Evolutionary conservation across 2,329 filamentous ascomycete species (phyloP), one percentile per base, ranked within the genome.

Genomic region (Zalaria sp.): DNA sequence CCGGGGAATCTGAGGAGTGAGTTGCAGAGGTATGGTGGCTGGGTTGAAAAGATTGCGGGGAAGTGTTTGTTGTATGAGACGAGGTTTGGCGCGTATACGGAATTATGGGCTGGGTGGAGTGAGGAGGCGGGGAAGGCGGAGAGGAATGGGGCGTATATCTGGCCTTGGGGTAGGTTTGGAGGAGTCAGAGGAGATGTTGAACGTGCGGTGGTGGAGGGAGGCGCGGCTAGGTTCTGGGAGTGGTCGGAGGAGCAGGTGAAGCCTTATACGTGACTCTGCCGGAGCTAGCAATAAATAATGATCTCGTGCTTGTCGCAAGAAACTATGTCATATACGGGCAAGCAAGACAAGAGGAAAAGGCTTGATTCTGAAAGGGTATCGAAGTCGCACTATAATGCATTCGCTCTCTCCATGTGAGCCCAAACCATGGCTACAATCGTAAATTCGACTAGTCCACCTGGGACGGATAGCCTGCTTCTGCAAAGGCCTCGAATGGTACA

Each of bases 221-320:
- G 49, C 28, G 53, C 55, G 37, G 44, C 46, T 46, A 58, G 55
- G 49, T 57, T 67, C 38, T 66, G 60, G 60, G 54, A 58, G 37
- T 65, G 59, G 57, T 62, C 57, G 48, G 62, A 65, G 49, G 53
- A 56, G 49, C 53, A 63, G 46, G 51, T 18, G 18, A 18, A 18
- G 18, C 18, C 18, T 18, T 18, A 18, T 18, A 18, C 18, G 18
- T 18, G 18, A 18, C 18, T 18, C 18, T 18, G 18, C 18, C 18
- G 18, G 18, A 18, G 18, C 18, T 18, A 18, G 18, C 18, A 18
- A 18, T 18, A 18, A 18, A 18, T 18, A 18, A 18, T 18, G 18
- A 18, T 18, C 18, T 18, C 18, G 18, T 18, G 18, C 18, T 18
- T 18, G 18, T 18, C 18, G 18, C 18, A 18, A 18, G 18, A 18